A percentile compares a stretch with the other conserved stretches of the same genome.
phyloP scores from a whole-genome alignment of 495 filamentous ascomycete species.

The Penicillium odoratum region DNA sequence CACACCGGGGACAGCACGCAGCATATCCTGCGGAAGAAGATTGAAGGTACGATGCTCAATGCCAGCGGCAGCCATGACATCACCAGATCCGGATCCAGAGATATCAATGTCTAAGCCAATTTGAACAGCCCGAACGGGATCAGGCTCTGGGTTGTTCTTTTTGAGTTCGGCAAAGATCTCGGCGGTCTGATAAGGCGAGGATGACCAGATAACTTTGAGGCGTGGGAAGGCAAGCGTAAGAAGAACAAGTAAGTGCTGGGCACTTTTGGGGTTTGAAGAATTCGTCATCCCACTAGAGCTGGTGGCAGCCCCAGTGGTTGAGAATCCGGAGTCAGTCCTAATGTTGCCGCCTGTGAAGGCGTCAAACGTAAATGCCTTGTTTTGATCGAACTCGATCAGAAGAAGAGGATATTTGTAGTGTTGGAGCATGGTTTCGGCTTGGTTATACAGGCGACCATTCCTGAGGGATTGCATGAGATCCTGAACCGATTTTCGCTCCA shows the following conservation, averaged over 20 bases:
- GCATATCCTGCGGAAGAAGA: conserved; percentile 79
- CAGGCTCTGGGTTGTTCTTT: conserved; percentile 81
- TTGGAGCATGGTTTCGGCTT: conserved; percentile 90
- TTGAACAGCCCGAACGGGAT: conserved; percentile 82
- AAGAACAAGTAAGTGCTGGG: conserved; percentile 90
- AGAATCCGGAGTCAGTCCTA: conserved; percentile 61
- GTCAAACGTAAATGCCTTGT: conserved; percentile 95
- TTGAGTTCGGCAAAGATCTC: conserved; percentile 96
- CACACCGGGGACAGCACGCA: conserved; percentile 83
- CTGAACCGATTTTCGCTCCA: conserved; percentile 90
- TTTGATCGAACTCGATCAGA: conserved; percentile 95
- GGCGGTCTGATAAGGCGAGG: conserved; percentile 90
- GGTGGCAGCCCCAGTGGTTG: conserved; percentile 57
- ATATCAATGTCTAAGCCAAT: conserved; percentile 70
- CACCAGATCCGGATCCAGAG: conserved; percentile 46
- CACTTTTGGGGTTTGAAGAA: conserved; percentile 59
- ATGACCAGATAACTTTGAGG: conserved; percentile 90
- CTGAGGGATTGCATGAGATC: conserved; percentile 90
- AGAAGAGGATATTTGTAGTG: conserved; percentile 91
- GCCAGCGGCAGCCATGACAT: conserved; percentile 59
- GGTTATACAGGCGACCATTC: conserved; percentile 87
- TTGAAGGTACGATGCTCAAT: conserved; percentile 59
- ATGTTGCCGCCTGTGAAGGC: conserved; percentile 64
- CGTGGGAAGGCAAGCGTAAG: conserved; percentile 90
- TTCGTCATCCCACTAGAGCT: conserved; percentile 50